These are phyloP conservation scores for Leccinum pachyderme DNA, from an alignment of 1,284 basidiomycete genomes.

Conservation along the genomic window DNA sequence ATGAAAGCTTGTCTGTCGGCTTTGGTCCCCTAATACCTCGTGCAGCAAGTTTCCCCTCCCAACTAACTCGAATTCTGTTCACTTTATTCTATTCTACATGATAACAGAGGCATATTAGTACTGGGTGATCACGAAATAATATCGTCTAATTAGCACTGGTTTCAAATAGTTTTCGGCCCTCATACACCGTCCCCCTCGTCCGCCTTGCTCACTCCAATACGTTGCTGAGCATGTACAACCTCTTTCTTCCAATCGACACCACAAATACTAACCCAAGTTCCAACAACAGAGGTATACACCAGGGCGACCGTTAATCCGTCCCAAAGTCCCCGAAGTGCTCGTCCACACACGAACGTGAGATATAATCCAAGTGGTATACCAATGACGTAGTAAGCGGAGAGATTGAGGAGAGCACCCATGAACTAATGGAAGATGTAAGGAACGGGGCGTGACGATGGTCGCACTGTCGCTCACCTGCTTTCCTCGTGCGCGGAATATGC, in stretches of 20 bases:
- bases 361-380: slow-evolving; percentile 69
- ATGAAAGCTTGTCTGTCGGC: background rate
- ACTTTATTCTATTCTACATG: background rate
- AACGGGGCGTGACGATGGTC: background rate
- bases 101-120: background rate
- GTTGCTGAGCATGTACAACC: slow-evolving; percentile 50
- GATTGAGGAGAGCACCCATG: slow-evolving; percentile 61
- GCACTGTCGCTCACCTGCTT: slow-evolving; percentile 50
- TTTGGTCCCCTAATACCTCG: background rate
- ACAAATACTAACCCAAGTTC: slow-evolving; percentile 47
- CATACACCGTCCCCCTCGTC: background rate
- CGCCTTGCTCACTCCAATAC: slow-evolving; percentile 19
- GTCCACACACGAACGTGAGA: slow-evolving; percentile 53
- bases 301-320: slow-evolving; percentile 64
- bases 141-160: background rate
- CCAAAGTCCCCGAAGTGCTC: slow-evolving; percentile 62
- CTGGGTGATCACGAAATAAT: background rate
- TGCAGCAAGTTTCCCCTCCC: too few relatives aligned
- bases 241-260: slow-evolving; percentile 63
- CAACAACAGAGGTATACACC: slow-evolving; percentile 52
- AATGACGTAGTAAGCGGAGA: slow-evolving; percentile 65
- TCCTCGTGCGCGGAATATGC: slow-evolving; percentile 78
- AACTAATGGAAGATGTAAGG: slow-evolving; percentile 28
- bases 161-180: background rate
- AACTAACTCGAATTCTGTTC: background rate